Evolutionary conservation across 164 flowering plant genomes (phyloP), one percentile per base, ranked within the genome.

Genomic region (Brasenia schreberi): DNA sequence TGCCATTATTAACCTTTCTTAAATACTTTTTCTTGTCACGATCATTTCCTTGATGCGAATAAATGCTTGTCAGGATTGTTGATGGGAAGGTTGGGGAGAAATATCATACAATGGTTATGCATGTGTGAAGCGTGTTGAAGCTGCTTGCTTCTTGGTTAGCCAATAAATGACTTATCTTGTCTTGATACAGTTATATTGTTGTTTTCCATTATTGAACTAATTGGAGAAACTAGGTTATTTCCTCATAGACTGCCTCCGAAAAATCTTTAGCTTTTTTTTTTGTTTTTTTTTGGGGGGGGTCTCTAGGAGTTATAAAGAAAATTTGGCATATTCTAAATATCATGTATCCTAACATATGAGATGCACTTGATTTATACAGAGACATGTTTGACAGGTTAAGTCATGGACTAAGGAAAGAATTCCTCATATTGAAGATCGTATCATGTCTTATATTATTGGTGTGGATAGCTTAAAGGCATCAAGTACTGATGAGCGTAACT

Each of bases 1-100:
- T 33, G 39, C 39, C 39, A 33, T 33, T 33, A 33, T 33, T 33
- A 33, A 33, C 39, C 39, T 33, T 33, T 33, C 4, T 33, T 33
- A 4, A 33, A 33, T 33, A 33, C 39, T 33, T 33, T 33, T 33
- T 33, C 4, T 33, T 33, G 39, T 33, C 39, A 33, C 39, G 2
- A 3, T 3, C 39, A 33, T 33, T 33, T 33, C 39, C 39, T 33
- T 33, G 4, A 2, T 33, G 39, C 39, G 39, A 33, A 61, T 61
- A 61, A 18, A 61, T 18, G 63, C 63, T 16, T 27, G 44, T 44
- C 79, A 94, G 97, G 90, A 84, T 42, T 68, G 72, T 76, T 97
- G 99, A 65, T 94, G 99, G 97, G 91, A 91, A 87, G 96, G 95
- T 39, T 94, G 97, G 99, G 99, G 97, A 70, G 99, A 94, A 77